These are phyloP conservation scores for Botryotinia convoluta DNA, from an alignment of 2,329 filamentous ascomycete genomes.

Conservation along the genomic window DNA sequence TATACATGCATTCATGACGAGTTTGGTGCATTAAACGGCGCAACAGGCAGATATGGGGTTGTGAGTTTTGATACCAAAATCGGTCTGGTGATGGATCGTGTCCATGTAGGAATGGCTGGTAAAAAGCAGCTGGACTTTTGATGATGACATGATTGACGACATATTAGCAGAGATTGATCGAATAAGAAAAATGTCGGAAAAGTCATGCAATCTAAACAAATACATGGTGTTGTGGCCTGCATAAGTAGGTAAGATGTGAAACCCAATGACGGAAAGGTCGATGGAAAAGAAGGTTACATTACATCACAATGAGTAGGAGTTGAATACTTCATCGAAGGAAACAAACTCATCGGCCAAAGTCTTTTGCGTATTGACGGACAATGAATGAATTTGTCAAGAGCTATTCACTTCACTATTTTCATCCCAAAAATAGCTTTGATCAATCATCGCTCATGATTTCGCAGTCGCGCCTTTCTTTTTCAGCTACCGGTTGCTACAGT, in stretches of 20 bases:
- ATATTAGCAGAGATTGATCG: neutral
- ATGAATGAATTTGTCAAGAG: neutral
- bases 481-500: conserved; percentile 11
- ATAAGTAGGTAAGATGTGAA: conserved; percentile 6
- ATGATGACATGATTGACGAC: conserved; percentile 13
- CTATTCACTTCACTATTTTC: neutral
- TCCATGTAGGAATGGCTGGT: conserved; percentile 16
- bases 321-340: neutral
- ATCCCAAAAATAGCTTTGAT: neutral
- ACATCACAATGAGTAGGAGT: neutral
- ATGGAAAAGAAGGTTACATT: neutral
- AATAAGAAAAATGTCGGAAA: neutral
- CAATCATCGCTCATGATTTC: neutral
- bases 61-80: conserved; percentile 18
- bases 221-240: neutral
- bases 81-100: neutral
- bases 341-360: neutral
- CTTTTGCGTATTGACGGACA: neutral
- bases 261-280: neutral
- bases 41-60: conserved; percentile 16
- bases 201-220: neutral
- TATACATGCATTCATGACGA: conserved; percentile 18
- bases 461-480: conserved; percentile 7
- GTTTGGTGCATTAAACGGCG: conserved; percentile 26
- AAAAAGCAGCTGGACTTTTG: neutral